These are phyloP conservation scores for Cymbomonas tetramitiformis DNA, from an alignment of 139 green algal species.

Conservation along the genomic window DNA sequence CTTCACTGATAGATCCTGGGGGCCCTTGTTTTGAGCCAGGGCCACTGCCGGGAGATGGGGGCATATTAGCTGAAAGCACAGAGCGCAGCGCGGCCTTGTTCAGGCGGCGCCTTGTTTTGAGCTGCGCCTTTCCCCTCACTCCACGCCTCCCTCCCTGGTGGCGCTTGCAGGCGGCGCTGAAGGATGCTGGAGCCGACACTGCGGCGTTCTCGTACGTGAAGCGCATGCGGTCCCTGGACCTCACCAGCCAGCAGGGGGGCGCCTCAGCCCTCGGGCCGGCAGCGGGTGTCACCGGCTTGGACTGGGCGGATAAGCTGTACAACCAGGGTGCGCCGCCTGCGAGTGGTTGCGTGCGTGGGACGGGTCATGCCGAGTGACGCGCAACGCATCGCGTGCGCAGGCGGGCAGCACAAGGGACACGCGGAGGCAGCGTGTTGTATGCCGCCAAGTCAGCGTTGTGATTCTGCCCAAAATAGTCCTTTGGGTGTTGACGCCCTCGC, in stretches of 20 bases:
- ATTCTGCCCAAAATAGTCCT: too few species aligned
- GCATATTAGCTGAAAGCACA: conserved; percentile 10
- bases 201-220: conserved; percentile 73
- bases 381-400: too few species aligned
- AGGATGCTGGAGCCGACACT: conserved; percentile 43
- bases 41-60: background rate
- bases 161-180: conserved; percentile 44
- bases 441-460: too few species aligned
- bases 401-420: too few species aligned
- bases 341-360: too few species aligned
- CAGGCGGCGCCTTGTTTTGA: too few species aligned
- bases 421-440: too few species aligned
- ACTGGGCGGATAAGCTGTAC: conserved; percentile 83
- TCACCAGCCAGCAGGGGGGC: conserved; percentile 36
- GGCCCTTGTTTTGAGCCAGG: conserved; percentile 8
- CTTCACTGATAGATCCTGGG: conserved; percentile 35
- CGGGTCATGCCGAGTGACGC: too few species aligned
- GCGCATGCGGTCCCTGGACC: conserved; percentile 69
- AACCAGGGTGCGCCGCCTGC: too few species aligned
- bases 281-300: conserved; percentile 50
- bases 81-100: too few species aligned
- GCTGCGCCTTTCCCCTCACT: too few species aligned
- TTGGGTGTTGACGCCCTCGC: too few species aligned
- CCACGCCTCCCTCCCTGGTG: conserved; percentile 3
- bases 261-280: background rate